Evolutionary conservation across 495 filamentous ascomycete genomes (phyloP).

Genomic region (Hypoxylon fragiforme): DNA sequence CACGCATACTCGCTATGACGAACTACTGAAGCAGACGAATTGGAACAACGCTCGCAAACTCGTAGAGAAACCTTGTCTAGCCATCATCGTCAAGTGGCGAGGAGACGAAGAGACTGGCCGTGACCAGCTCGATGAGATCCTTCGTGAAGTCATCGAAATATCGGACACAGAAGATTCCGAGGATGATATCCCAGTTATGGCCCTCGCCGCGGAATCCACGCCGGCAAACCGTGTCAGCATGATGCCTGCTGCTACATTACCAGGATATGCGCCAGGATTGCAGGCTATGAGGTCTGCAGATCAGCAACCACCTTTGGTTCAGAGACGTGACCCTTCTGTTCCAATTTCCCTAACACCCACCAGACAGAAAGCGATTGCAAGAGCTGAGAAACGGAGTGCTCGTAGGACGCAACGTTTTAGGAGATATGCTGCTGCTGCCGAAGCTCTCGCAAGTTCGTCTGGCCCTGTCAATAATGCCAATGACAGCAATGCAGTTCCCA

Average conservation of each 20-base stretch:
- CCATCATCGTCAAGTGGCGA: slow-evolving; percentile 81
- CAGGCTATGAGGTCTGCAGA: slow-evolving; percentile 1
- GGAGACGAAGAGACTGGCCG: slow-evolving; percentile 80
- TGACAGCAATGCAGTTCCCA: slow-evolving; percentile 19
- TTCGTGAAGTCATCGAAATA: slow-evolving; percentile 80
- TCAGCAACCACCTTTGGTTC: slow-evolving; percentile 12
- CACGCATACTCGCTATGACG: slow-evolving; percentile 83
- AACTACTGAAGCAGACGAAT: slow-evolving; percentile 63
- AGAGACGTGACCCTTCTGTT: slow-evolving; percentile 20
- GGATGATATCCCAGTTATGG: no score
- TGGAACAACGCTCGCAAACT: slow-evolving; percentile 70
- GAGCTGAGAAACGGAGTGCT: slow-evolving; percentile 28
- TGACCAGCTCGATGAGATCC: slow-evolving; percentile 75
- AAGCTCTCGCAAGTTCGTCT: slow-evolving; percentile 34
- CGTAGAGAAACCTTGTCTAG: slow-evolving; percentile 71
- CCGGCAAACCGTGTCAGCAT: slow-evolving; percentile 14
- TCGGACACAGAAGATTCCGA: slow-evolving; percentile 71
- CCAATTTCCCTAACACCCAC: slow-evolving; percentile 10
- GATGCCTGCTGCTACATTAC: slow-evolving; percentile 22
- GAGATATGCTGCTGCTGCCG: slow-evolving; percentile 39
- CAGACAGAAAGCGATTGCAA: slow-evolving; percentile 20
- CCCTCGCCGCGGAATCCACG: slow-evolving; percentile 23
- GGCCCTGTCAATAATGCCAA: slow-evolving; percentile 9
- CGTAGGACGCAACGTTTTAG: slow-evolving; percentile 39
- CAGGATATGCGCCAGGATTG: slow-evolving; percentile 7